Evolutionary conservation across 495 filamentous ascomycete genomes (phyloP), one percentile per base, ranked within the genome.

Genomic region (Talaromyces liani): DNA sequence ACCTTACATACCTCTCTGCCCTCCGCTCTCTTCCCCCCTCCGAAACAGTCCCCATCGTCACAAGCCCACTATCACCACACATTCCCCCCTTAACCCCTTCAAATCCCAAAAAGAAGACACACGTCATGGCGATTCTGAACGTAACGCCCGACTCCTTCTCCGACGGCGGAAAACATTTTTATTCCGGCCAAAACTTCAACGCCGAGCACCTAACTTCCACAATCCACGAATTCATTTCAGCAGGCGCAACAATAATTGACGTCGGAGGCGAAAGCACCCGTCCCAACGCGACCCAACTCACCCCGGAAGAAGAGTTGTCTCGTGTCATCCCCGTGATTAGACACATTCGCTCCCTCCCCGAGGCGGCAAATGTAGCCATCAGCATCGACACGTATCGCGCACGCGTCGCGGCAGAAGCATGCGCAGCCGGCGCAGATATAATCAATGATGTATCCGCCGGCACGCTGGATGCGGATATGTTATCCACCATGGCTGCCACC

Each of bases 111-210:
- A 87, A 90, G 51, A 78, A 77, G 53, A 97, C 93, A 2, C 84
- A 86, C 61, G 75, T 97, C 47, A 98, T 98, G 94, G 89, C 91
- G 33, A 95, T 98, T 67, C 81, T 97, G 59, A 98, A 98, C 77
- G 79, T 96, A 63, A 97, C 93, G 1, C 94, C 93, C 9, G 94
- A 98, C 79, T 98, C 94, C 45, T 98, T 98, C 80, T 97, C 93
- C 12, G 92, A 97, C 67, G 94, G 92, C 59, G 93, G 93, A 51
- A 68, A 75, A 2, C 81, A 92, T 75, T 69, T 71, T 57, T 62
- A 77, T 25, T 66, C 69, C 10, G 65, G 80, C 56, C 27, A 65
- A 27, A 18, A 60, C 49, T 60, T 66, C 61, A 22, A 60, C 45
- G 58, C 65, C 57, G 54, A 65, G 49, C 65, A 76, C 56, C 73